These are phyloP conservation scores for Colletotrichum sp. DNA, from an alignment of 2,329 filamentous ascomycete genomes.

Conservation along the genomic window DNA sequence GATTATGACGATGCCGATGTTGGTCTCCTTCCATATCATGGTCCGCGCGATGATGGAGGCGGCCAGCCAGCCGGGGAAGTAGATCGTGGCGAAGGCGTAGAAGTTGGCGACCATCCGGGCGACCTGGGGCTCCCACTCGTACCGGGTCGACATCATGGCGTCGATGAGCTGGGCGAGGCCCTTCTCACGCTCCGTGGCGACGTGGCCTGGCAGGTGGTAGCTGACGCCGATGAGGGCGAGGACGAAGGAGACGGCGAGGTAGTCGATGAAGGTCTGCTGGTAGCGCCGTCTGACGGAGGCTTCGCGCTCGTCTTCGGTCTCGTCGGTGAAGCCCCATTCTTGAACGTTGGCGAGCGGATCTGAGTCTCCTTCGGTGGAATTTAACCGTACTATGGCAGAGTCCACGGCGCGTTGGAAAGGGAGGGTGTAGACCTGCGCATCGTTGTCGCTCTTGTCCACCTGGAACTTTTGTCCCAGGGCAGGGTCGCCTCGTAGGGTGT, in stretches of 20 bases:
- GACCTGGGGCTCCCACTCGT: constrained; percentile 51
- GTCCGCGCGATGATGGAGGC: constrained; percentile 68
- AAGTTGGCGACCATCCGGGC: constrained; percentile 61
- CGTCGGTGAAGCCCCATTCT: constrained; percentile 35
- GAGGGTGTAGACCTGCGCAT: constrained; percentile 68
- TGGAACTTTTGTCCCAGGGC: constrained; percentile 60
- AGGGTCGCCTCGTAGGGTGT: constrained; percentile 70
- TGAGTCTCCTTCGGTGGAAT: constrained; percentile 28
- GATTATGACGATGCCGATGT: constrained; percentile 68
- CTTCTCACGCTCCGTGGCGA: constrained; percentile 72
- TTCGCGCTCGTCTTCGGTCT: constrained; percentile 53
- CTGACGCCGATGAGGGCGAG: constrained; percentile 72
- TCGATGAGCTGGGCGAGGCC: constrained; percentile 78
- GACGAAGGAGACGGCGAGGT: constrained; percentile 71
- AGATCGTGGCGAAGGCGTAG: constrained; percentile 71
- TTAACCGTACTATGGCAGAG: constrained; percentile 59
- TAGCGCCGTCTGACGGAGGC: constrained; percentile 63
- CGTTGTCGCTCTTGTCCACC: constrained; percentile 61
- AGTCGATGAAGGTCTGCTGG: constrained; percentile 67
- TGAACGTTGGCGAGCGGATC: constrained; percentile 33
- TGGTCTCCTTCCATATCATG: constrained; percentile 70
- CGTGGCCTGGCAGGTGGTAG: constrained; percentile 74
- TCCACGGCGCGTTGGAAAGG: constrained; percentile 75
- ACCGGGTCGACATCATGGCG: constrained; percentile 72
- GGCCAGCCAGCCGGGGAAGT: constrained; percentile 46